Base-by-base conservation (phyloP, 2,329 filamentous ascomycete species). In the Didymella lethalis region DNA sequence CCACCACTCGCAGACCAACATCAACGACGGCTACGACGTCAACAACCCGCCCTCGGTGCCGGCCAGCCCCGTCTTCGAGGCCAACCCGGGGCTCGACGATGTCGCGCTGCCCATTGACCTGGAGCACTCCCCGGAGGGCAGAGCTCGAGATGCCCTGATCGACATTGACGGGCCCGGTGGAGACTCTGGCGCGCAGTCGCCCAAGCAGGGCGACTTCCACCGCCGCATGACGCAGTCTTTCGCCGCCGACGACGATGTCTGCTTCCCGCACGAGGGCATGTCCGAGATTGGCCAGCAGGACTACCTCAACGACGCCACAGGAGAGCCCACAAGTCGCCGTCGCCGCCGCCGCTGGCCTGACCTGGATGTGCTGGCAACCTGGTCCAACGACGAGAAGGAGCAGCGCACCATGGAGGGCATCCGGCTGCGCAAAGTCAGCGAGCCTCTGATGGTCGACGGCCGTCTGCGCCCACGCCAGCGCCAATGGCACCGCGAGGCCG, bases 391-490 rank as follows among this genome's bases (percentile, higher is more conserved):
- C 65, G 95, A 99, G 77, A 97, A 96, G 77, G 93, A 97, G 73
- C 89, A 89, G 57, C 86, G 91, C 51, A 94, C 86, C 52, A 78
- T 82, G 49, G 92, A 95, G 57, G 91, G 91, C 54, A 86, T 92
- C 40, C 88, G 93, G 3, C 90, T 90, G 46, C 97, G 97, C 80
- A 95, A 90, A 75, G 94, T 98, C 64, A 96, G 90, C 6, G 95
- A 99, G 74, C 95, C 95, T 10, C 88, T 97, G 71, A 86, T 98
- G 66, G 89, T 99, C 59, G 94, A 94, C 59, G 95, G 95, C 0
- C 87, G 95, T 53, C 80, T 99, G 44, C 88, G 95, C 5, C 93
- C 93, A 12, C 87, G 91, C 38, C 81, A 79, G 68, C 88, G 90
- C 66, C 86, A 86, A 14, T 99, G 94, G 94, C 94, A 92, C 75